These are phyloP conservation scores for Leersia perrieri DNA, from an alignment of 176 grass and related monocot species.

Conservation along the genomic window DNA sequence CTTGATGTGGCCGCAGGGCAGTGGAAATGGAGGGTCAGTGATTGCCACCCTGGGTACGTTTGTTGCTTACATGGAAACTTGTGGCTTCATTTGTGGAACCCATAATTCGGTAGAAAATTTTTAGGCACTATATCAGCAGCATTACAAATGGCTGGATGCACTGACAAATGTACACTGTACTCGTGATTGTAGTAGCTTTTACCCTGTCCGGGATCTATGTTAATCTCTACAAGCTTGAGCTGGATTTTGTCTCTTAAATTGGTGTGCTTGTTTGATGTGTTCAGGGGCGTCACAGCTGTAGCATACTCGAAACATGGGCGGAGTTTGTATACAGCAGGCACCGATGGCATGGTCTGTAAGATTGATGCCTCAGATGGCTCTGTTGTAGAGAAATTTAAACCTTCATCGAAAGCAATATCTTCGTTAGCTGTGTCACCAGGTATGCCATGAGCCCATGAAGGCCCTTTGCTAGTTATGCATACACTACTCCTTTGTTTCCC, in stretches of 20 bases:
- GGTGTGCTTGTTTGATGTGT: slow-evolving; percentile 7
- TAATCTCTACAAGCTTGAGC: slow-evolving; percentile 15
- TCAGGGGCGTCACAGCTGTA: slow-evolving; percentile 80
- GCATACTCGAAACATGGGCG: slow-evolving; percentile 51
- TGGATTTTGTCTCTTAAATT: slow-evolving; percentile 17
- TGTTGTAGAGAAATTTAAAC: slow-evolving; percentile 53
- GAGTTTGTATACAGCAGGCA: slow-evolving; percentile 65
- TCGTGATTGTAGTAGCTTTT: slow-evolving; percentile 24
- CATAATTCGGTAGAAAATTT: not conserved
- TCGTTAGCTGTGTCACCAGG: slow-evolving; percentile 81
- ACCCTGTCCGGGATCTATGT: slow-evolving; percentile 2
- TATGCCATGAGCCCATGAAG: slow-evolving; percentile 30
- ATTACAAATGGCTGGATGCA: not conserved
- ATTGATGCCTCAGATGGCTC: slow-evolving; percentile 61
- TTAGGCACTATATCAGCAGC: not conserved
- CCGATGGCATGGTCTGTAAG: slow-evolving; percentile 93
- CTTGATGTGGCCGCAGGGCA: slow-evolving; percentile 63
- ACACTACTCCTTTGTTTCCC: not conserved
- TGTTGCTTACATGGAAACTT: not conserved
- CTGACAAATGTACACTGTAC: not conserved
- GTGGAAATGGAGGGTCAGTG: slow-evolving; percentile 69
- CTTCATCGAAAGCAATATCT: slow-evolving; percentile 83
- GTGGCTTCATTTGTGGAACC: slow-evolving; percentile 6
- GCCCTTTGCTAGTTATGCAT: not conserved
- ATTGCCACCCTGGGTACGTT: slow-evolving; percentile 70